Evolutionary conservation across 2,329 filamentous ascomycete genomes (phyloP), one percentile per base, ranked within the genome.

Genomic region (Hawksworthiomyces lignivorus): DNA sequence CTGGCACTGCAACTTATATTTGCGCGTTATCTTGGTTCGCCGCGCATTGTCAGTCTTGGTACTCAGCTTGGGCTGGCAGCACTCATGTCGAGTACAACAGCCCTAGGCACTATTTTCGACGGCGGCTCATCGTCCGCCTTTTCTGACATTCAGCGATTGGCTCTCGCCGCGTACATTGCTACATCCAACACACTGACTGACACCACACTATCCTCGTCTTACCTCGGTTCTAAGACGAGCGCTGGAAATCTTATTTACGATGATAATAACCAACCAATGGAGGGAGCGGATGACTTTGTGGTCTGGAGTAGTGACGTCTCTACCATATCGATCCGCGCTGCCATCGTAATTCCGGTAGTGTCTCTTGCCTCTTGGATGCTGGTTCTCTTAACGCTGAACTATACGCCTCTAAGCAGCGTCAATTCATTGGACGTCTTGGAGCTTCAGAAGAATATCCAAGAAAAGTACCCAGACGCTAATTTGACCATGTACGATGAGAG

Each of bases 91-190:
- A 43, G 50, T 19, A 52, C 48, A 14, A 51, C 49, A 14, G 47
- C 49, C 7, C 47, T 48, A 21, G 48, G 44, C 38, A 44, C 46
- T 26, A 41, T 52, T 33, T 56, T 59, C 35, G 51, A 58, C 36
- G 56, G 54, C 8, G 38, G 44, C n/a, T 38, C 48, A 5, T 53
- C 53, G 37, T 57, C 48, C 28, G 39, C 53, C 14, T 44, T 50
- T 17, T 21, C 43, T 28, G 56, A 59, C 34, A 45, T 59, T n/a
- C 41, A 51, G 43, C 54, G 55, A 14, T 49, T 59, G 9, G 47
- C 54, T 10, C 44, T 53, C 12, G 52, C 51, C 2, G 50, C 54
- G 2, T 59, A 54, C 36, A 49, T 54, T 30, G 54, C 53, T 15
- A 54, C 51, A 6, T 32, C 45, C 32, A 57, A 55, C 38, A 45